Percentiles rank a stretch among this genome's conserved stretches.
Evolutionary conservation across 306 rosid species (phyloP).

Genomic region (Pterocarpus santalinus): DNA sequence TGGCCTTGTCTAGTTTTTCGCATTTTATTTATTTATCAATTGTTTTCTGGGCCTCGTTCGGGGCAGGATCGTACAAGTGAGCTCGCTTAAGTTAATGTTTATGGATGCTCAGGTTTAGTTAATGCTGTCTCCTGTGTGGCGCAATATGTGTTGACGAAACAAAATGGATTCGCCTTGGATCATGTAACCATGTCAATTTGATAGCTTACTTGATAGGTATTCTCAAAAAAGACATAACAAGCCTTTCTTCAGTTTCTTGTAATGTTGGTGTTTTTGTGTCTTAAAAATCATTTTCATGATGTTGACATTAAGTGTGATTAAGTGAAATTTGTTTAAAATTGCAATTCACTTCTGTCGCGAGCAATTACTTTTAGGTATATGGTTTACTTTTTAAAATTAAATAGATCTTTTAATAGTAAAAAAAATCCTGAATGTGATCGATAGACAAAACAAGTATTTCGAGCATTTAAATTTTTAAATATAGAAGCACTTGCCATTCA

Average conservation of each 20-base stretch:
- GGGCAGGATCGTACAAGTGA: conserved; percentile 10
- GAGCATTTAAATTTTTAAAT: too few relatives aligned
- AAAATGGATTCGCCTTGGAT: conserved; percentile 31
- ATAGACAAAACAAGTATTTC: too few relatives aligned
- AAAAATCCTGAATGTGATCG: too few relatives aligned
- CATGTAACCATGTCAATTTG: conserved; percentile 14
- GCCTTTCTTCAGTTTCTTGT: not conserved
- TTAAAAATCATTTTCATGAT: too few relatives aligned
- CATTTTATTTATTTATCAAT: not conserved
- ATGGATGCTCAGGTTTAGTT: conserved; percentile 18
- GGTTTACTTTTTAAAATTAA: too few relatives aligned
- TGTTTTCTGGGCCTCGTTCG: not conserved
- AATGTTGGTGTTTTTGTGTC: too few relatives aligned
- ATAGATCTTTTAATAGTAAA: too few relatives aligned
- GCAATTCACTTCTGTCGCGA: too few relatives aligned
- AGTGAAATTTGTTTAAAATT: too few relatives aligned
- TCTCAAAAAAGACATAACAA: not conserved
- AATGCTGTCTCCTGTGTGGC: conserved; percentile 1
- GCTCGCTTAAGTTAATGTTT: conserved; percentile 22
- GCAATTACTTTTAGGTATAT: too few relatives aligned
- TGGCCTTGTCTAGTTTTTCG: conserved; percentile 22
- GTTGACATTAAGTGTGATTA: too few relatives aligned
- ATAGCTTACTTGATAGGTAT: not conserved
- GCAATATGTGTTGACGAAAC: conserved; percentile 17
- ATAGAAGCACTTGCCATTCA: too few relatives aligned